Evolutionary conservation across 345 rosid species (phyloP), one percentile per base, ranked within the genome.

Genomic region (Triadica sebifera): DNA sequence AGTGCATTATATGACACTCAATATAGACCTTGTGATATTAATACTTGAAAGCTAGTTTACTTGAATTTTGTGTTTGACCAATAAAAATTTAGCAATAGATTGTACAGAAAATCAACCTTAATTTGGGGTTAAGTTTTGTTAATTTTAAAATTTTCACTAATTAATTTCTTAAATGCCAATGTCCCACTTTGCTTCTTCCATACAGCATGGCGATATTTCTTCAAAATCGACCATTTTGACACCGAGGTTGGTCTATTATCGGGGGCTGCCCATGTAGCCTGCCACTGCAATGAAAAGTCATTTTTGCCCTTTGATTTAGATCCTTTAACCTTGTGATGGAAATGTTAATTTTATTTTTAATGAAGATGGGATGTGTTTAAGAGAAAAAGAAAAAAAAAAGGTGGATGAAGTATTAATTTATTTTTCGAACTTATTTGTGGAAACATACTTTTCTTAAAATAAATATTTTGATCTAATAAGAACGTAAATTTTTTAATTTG

Each of bases 111-210:
- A 59, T 12, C 47, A 7, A 47, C 13, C 77, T 71, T 16, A 53
- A 53, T 16, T 81, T 62, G 73, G 25, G 68, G 20, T 71, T 4
- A 78, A 72, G 81, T 15, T 2, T 68, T 17, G 52, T 12, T 37
- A 34, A 61, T 29, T 58, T 53, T 5, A 17, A 5, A 15, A 1
- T 15, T 5, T 2, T 16, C 6, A 8, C 17, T 29, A 62, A 55
- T 7, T 72, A 22, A 5, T 20, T 80, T 66, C 59, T 20, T 70
- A 12, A 64, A 12, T 47, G 43, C 2, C 17, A 43, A 24, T 5
- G 6, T 12, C 38, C 20, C 69, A 59, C 82, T 78, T 75, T 82
- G 75, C 80, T 82, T 81, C 8, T 34, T 8, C 85, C 80, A 41
- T 12, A 60, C 57, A 43, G 73, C 73, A 45, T 51, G 85, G 41